Conservation (phyloP, 345 rosid genomes). For the Salix dunnii region DNA sequence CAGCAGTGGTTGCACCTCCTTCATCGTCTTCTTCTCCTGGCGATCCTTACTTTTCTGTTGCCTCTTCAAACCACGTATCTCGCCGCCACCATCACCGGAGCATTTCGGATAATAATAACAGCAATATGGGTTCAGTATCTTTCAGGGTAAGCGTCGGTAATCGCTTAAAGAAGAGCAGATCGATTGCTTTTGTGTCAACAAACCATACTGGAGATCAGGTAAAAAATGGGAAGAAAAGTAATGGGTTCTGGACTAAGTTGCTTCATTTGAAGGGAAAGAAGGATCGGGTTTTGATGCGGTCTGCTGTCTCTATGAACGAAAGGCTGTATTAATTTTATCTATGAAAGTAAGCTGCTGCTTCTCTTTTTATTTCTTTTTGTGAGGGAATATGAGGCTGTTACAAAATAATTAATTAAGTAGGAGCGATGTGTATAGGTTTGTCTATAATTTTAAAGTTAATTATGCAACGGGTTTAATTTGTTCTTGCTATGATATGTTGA, state of each 20-base stretch:
- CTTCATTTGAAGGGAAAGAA: conserved; percentile 49
- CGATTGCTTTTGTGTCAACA: conserved; percentile 49
- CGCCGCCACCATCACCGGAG: conserved; percentile 36
- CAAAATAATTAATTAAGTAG: background rate
- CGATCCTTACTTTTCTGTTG: background rate
- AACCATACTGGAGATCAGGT: conserved; percentile 18
- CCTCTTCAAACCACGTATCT: conserved; percentile 13
- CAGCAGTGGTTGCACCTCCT: background rate
- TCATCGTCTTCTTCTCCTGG: conserved; percentile 4
- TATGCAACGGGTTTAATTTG: background rate
- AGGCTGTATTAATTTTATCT: background rate
- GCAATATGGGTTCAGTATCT: conserved; percentile 34
- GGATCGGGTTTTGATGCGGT: conserved; percentile 20
- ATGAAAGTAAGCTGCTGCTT: background rate
- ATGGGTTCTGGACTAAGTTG: conserved; percentile 71
- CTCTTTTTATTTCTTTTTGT: background rate
- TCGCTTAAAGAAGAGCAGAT: conserved; percentile 76
- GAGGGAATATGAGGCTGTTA: background rate
- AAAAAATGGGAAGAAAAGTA: conserved; percentile 37
- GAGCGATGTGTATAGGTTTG: background rate
- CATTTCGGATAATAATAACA: conserved; percentile 19
- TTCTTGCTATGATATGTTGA: background rate
- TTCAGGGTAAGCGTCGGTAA: conserved; percentile 32
- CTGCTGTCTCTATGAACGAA: conserved; percentile 17
- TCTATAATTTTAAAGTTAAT: background rate